A percentile compares a stretch with the other conserved stretches of the same genome.
Evolutionary conservation across 2,329 filamentous ascomycete species (phyloP).

Genomic region (Ophiognomonia clavigignenti-juglandacearum): DNA sequence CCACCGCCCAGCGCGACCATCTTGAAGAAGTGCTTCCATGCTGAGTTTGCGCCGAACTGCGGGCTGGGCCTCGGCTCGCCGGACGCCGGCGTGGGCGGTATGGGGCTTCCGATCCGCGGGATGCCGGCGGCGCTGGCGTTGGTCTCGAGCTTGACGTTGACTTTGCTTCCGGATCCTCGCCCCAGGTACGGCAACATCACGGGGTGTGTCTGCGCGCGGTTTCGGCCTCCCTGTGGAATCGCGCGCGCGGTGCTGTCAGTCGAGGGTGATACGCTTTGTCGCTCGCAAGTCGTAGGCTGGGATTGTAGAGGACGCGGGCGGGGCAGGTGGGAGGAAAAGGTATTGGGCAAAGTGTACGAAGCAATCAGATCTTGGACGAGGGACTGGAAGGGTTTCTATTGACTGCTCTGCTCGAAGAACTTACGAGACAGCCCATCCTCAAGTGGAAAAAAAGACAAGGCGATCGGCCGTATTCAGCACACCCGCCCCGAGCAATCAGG

Average conservation of each 20-base stretch:
- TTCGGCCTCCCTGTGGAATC: slow-evolving; percentile 9
- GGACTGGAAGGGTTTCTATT: background rate
- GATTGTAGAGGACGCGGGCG: background rate
- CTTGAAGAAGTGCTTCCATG: slow-evolving; percentile 17
- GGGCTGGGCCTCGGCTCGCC: slow-evolving; percentile 12
- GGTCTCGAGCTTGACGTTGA: slow-evolving; percentile 1
- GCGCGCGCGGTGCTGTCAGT: slow-evolving; percentile 1
- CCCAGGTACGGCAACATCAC: slow-evolving; percentile 13
- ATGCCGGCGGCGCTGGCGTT: background rate
- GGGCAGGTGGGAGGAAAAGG: background rate
- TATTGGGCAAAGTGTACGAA: background rate
- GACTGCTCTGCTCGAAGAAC: slow-evolving; percentile 1
- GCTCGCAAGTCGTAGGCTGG: no score
- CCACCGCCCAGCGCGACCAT: slow-evolving; percentile 14
- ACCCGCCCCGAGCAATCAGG: background rate
- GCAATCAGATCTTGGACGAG: background rate
- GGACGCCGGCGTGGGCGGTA: slow-evolving; percentile 2
- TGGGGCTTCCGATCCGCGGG: background rate
- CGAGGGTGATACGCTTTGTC: background rate
- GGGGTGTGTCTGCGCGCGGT: slow-evolving; percentile 12
- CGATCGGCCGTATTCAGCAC: slow-evolving; percentile 11
- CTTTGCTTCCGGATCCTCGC: background rate
- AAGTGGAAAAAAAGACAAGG: background rate
- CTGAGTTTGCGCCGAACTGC: slow-evolving; percentile 13
- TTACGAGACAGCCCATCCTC: slow-evolving; percentile 18